Conservation (phyloP, 2,329 filamentous ascomycete genomes). For the Cercospora sp. region DNA sequence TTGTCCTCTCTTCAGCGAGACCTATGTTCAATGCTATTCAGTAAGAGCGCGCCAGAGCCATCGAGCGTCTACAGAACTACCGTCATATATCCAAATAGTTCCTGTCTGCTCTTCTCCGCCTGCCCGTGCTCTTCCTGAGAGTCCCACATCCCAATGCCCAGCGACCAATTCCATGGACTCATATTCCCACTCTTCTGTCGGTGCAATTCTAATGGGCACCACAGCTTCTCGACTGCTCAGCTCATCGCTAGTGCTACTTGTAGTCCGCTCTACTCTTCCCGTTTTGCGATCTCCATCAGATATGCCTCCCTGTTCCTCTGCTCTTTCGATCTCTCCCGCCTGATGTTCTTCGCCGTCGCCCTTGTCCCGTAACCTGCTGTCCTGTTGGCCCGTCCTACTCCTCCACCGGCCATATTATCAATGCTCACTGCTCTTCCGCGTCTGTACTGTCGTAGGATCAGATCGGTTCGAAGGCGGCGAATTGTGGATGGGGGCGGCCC, state of each 20-base stretch:
- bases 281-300: neutral
- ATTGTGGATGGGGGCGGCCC: neutral
- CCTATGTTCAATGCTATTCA: neutral
- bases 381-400: neutral
- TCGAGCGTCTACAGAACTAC: neutral
- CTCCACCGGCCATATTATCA: neutral
- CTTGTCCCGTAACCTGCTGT: neutral
- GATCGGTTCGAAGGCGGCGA: neutral
- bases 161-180: neutral
- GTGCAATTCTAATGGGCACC: neutral
- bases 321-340: neutral
- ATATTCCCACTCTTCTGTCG: neutral
- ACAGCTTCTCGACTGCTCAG: neutral
- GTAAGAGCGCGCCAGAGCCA: no score
- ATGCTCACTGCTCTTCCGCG: neutral
- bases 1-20: neutral
- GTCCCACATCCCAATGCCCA: neutral
- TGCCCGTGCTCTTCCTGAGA: neutral
- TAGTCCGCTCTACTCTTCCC: neutral
- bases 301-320: neutral
- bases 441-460: neutral
- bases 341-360: neutral
- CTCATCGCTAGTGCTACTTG: neutral
- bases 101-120: neutral
- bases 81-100: neutral